Evolutionary conservation across 495 filamentous ascomycete species (phyloP).

Genomic region (Hypoxylon crocopeplum): DNA sequence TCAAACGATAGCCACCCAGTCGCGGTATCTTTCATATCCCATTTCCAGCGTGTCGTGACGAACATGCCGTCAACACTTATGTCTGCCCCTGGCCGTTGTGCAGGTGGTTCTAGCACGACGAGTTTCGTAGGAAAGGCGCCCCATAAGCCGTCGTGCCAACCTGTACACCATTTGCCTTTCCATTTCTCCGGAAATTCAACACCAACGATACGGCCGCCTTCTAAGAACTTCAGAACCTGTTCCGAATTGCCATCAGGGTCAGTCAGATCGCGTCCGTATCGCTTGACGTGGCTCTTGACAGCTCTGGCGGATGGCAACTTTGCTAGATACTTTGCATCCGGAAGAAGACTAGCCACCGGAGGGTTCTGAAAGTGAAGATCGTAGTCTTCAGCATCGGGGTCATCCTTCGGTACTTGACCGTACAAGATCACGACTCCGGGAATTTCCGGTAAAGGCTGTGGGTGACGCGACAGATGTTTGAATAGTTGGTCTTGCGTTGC

Average conservation of each 20-base stretch:
- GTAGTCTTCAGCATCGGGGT: conserved; percentile 41
- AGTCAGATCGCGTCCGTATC: conserved; percentile 35
- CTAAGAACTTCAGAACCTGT: conserved; percentile 50
- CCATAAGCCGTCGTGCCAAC: conserved; percentile 53
- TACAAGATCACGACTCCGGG: conserved; percentile 48
- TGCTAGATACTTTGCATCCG: conserved; percentile 38
- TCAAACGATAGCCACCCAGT: conserved; percentile 49
- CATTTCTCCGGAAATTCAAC: conserved; percentile 54
- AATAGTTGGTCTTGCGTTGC: conserved; percentile 41
- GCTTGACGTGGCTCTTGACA: conserved; percentile 42
- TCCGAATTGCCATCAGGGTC: conserved; percentile 47
- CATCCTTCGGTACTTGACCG: conserved; percentile 33
- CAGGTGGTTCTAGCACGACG: conserved; percentile 46
- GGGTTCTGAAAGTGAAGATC: conserved; percentile 52
- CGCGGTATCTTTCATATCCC: conserved; percentile 29
- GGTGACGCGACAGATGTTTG: conserved; percentile 44
- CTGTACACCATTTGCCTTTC: conserved; percentile 52
- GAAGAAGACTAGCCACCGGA: conserved; percentile 38
- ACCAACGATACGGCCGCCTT: conserved; percentile 52
- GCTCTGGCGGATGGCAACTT: conserved; percentile 44
- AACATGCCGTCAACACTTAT: conserved; percentile 37
- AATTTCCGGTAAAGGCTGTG: conserved; percentile 47
- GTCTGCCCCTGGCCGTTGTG: conserved; percentile 13
- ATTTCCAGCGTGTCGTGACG: conserved; percentile 53
- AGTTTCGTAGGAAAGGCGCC: conserved; percentile 50